phyloP scores from a whole-genome alignment of 495 filamentous ascomycete genomes.

The Penicillium turbatum region DNA sequence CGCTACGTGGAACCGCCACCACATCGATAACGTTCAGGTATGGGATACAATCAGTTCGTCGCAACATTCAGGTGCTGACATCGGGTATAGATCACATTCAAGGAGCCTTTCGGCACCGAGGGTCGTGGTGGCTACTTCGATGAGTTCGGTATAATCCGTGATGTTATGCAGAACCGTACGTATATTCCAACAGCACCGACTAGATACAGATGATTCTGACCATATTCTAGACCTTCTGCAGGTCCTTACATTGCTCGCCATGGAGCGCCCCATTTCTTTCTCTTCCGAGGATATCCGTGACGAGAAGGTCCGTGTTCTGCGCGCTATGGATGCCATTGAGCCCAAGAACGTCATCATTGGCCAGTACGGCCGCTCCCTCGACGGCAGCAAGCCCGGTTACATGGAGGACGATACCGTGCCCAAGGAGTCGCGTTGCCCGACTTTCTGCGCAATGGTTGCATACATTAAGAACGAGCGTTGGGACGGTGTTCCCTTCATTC shows the following conservation, averaged over 20 bases:
- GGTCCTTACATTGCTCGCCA: slow-evolving; percentile 91
- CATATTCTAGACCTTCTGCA: slow-evolving; percentile 70
- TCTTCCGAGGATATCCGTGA: slow-evolving; percentile 98
- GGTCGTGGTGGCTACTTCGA: slow-evolving; percentile 99
- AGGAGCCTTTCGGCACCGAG: slow-evolving; percentile 99
- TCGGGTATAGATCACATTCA: slow-evolving; percentile 77
- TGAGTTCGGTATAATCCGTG: slow-evolving; percentile 98
- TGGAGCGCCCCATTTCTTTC: slow-evolving; percentile 98
- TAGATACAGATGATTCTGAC: slow-evolving; percentile 18
- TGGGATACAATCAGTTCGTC: background rate
- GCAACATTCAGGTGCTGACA: background rate
- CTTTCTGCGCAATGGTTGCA: slow-evolving; percentile 93
- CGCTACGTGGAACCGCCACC: slow-evolving; percentile 97
- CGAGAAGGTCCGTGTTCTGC: slow-evolving; percentile 93
- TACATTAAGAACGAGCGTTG: slow-evolving; percentile 99
- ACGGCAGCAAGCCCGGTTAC: slow-evolving; percentile 96
- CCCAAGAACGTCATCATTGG: slow-evolving; percentile 99
- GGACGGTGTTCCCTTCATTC: slow-evolving; percentile 98
- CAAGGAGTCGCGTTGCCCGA: slow-evolving; percentile 94
- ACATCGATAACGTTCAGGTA: slow-evolving; percentile 93
- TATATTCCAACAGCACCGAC: background rate
- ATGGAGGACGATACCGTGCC: slow-evolving; percentile 99
- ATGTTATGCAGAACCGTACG: slow-evolving; percentile 92
- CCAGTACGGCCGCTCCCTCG: slow-evolving; percentile 94
- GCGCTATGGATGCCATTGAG: slow-evolving; percentile 91